phyloP scores from a whole-genome alignment of 1,284 basidiomycete species.

The Ganoderma meredithae region DNA sequence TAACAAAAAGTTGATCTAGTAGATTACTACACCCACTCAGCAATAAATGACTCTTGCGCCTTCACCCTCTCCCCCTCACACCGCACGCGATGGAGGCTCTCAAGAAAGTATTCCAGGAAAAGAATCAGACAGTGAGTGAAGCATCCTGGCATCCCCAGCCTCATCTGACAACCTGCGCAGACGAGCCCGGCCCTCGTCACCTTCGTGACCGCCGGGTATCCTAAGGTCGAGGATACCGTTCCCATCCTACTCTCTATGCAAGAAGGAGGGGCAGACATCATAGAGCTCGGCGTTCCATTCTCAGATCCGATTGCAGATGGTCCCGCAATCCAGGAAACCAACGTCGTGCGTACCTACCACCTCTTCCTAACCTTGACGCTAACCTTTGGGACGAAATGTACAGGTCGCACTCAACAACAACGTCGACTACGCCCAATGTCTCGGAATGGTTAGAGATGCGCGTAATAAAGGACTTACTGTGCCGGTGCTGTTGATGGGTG shows the following conservation, averaged over 20 bases:
- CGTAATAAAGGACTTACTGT: slow-evolving; percentile 82
- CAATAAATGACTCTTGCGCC: slow-evolving; percentile 30
- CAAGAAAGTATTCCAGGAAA: slow-evolving; percentile 76
- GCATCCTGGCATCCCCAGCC: too few relatives aligned
- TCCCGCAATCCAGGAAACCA: slow-evolving; percentile 90
- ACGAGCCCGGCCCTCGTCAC: slow-evolving; percentile 81
- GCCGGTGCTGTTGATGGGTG: slow-evolving; percentile 95
- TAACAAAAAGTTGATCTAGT: slow-evolving; percentile 16
- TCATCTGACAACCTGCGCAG: slow-evolving; percentile 45
- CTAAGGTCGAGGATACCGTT: slow-evolving; percentile 81
- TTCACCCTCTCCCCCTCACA: slow-evolving; percentile 14
- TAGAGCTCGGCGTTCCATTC: slow-evolving; percentile 96
- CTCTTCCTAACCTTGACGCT: slow-evolving; percentile 8
- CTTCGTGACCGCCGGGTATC: slow-evolving; percentile 94
- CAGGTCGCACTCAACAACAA: slow-evolving; percentile 86
- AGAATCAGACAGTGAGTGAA: slow-evolving; percentile 65
- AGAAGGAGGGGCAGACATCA: slow-evolving; percentile 92
- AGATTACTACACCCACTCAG: background rate
- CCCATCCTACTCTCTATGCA: slow-evolving; percentile 92
- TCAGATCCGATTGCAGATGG: slow-evolving; percentile 98
- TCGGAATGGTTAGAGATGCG: slow-evolving; percentile 84
- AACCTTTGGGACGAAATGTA: background rate
- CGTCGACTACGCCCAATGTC: slow-evolving; percentile 79
- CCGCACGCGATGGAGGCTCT: slow-evolving; percentile 72
- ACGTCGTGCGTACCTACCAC: slow-evolving; percentile 67